These are phyloP conservation scores for Betula pendula DNA, from an alignment of 306 rosid species.

Conservation along the genomic window DNA sequence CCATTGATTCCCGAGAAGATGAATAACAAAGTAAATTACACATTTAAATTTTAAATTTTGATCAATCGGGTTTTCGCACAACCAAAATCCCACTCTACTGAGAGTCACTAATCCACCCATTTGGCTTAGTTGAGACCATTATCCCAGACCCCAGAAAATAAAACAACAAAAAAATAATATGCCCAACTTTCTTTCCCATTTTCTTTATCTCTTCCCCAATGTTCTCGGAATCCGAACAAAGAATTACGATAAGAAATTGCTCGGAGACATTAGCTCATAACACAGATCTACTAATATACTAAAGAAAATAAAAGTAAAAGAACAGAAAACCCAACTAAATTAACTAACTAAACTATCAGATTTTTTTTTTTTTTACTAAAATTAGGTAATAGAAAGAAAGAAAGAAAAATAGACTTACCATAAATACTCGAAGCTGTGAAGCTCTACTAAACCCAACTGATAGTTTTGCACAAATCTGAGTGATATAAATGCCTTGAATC, in stretches of 20 bases:
- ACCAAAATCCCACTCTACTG: constrained; percentile 23
- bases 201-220: constrained; percentile 21
- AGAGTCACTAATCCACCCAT: constrained; percentile 20
- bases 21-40: constrained; percentile 16
- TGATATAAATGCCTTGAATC: constrained; percentile 31
- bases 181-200: constrained; percentile 31
- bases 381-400: constrained; percentile 29
- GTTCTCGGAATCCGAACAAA: constrained; percentile 37
- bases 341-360: constrained; percentile 36
- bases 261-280: constrained; percentile 28
- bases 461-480: constrained; percentile 55
- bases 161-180: constrained; percentile 22
- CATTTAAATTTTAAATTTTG: constrained; percentile 24
- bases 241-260: constrained; percentile 34
- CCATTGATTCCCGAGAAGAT: constrained; percentile 13
- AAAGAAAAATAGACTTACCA: constrained; percentile 42
- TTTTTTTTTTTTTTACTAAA: too few relatives aligned
- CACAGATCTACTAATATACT: constrained; percentile 69
- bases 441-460: constrained; percentile 50
- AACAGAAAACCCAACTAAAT: constrained; percentile 31
- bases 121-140: constrained; percentile 5
- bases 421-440: constrained; percentile 42
- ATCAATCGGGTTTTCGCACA: constrained; percentile 32
- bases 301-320: constrained; percentile 17
- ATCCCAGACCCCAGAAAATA: constrained; percentile 20